phyloP scores from a whole-genome alignment of 345 rosid genomes.

The Ricinus communis region DNA sequence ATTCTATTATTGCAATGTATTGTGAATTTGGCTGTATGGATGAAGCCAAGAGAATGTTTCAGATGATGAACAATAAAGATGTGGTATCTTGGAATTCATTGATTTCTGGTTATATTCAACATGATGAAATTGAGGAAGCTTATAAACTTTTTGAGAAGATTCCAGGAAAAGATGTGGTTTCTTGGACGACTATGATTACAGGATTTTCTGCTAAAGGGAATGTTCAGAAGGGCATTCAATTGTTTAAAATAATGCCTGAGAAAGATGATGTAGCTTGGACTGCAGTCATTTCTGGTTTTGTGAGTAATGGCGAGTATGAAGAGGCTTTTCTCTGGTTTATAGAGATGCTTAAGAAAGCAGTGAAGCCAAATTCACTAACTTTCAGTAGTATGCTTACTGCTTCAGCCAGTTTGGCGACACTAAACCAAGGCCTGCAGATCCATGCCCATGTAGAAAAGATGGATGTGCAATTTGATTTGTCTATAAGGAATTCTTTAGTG shows the following conservation, averaged over 20 bases:
- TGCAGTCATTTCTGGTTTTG: slow-evolving; percentile 66
- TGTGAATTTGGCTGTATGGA: slow-evolving; percentile 45
- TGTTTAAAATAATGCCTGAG: slow-evolving; percentile 70
- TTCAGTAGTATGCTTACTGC: slow-evolving; percentile 66
- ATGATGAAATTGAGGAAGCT: slow-evolving; percentile 51
- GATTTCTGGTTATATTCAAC: slow-evolving; percentile 57
- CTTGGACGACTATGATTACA: slow-evolving; percentile 73
- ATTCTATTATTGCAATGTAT: slow-evolving; percentile 68
- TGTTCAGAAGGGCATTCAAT: slow-evolving; percentile 42
- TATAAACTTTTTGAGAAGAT: slow-evolving; percentile 50
- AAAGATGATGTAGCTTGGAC: slow-evolving; percentile 78
- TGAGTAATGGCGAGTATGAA: slow-evolving; percentile 50
- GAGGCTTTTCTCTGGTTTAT: slow-evolving; percentile 56
- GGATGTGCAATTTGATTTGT: slow-evolving; percentile 45
- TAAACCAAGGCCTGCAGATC: slow-evolving; percentile 59
- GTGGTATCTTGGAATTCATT: slow-evolving; percentile 74
- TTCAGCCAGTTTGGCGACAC: slow-evolving; percentile 62
- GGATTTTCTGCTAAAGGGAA: slow-evolving; percentile 53
- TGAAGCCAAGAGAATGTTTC: slow-evolving; percentile 50
- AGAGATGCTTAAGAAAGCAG: slow-evolving; percentile 49
- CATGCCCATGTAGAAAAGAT: slow-evolving; percentile 55
- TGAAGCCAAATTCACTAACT: slow-evolving; percentile 53
- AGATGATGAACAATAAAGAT: slow-evolving; percentile 44
- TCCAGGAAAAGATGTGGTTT: slow-evolving; percentile 65
- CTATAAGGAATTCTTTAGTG: slow-evolving; percentile 58